Evolutionary conservation across 2,329 filamentous ascomycete genomes (phyloP).

Genomic region (Macrophomina pseudophaseolina): DNA sequence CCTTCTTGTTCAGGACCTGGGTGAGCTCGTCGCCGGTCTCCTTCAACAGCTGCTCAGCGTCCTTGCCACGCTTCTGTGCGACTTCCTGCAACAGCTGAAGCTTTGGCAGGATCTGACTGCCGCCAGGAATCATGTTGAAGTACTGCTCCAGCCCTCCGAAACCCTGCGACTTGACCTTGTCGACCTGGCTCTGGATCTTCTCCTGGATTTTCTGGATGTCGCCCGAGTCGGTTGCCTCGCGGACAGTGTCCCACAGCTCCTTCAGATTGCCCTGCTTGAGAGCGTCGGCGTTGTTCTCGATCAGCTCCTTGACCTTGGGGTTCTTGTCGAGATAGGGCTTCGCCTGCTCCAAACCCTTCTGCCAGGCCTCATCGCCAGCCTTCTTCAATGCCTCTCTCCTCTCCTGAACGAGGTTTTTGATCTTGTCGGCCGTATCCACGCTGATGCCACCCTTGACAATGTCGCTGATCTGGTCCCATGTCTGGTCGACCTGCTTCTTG

Average conservation of each 20-base stretch:
- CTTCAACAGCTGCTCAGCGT: constrained; percentile 72
- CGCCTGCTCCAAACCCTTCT: constrained; percentile 71
- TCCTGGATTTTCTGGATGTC: constrained; percentile 64
- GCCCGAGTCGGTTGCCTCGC: constrained; percentile 65
- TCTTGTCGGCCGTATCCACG: constrained; percentile 58
- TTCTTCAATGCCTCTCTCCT: constrained; percentile 71
- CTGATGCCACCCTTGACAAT: constrained; percentile 67
- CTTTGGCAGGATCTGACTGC: constrained; percentile 68
- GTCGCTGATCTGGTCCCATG: constrained; percentile 69
- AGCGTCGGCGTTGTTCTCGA: constrained; percentile 72
- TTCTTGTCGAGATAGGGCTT: constrained; percentile 77
- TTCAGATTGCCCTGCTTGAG: constrained; percentile 70
- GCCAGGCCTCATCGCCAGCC: constrained; percentile 73
- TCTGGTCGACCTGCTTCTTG: constrained; percentile 76
- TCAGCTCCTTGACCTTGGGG: constrained; percentile 73
- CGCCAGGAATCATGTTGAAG: constrained; percentile 68
- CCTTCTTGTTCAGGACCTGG: constrained; percentile 28
- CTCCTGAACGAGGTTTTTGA: constrained; percentile 69
- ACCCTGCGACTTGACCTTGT: constrained; percentile 62
- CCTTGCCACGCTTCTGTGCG: constrained; percentile 69
- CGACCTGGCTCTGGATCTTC: constrained; percentile 64
- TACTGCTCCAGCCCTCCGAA: constrained; percentile 63
- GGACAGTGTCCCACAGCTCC: constrained; percentile 68
- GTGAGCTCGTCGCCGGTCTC: constrained; percentile 52
- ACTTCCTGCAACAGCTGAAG: constrained; percentile 68